Percentiles rank a stretch among this genome's conserved stretches.
phyloP scores from a whole-genome alignment of 495 filamentous ascomycete species.

The Hypoxylon cercidicola region DNA sequence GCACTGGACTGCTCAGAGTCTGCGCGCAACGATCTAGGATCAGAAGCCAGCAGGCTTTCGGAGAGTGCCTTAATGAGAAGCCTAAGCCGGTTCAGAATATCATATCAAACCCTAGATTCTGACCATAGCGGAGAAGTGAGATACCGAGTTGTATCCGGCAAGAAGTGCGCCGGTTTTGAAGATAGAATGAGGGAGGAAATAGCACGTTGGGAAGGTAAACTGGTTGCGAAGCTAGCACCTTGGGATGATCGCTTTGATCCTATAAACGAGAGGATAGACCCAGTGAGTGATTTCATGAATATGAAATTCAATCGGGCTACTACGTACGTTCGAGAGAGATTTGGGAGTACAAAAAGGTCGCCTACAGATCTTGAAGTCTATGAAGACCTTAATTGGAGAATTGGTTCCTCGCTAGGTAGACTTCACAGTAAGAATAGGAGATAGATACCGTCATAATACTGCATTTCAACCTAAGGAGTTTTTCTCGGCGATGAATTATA shows the following conservation, averaged over 20 bases:
- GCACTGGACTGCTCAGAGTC: slow-evolving; percentile 4
- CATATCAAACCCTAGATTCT: background rate
- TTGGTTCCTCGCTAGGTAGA: too few relatives aligned
- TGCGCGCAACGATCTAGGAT: background rate
- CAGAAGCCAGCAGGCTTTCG: background rate
- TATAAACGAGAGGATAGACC: background rate
- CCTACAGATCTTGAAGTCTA: background rate
- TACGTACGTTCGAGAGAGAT: background rate
- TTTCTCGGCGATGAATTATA: too few relatives aligned
- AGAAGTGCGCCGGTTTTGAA: background rate
- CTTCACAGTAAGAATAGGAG: background rate
- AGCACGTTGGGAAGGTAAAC: background rate
- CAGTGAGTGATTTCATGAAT: background rate
- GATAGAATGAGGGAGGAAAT: background rate
- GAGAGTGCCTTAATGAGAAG: background rate
- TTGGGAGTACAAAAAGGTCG: background rate
- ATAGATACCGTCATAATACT: too few relatives aligned
- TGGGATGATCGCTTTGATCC: background rate
- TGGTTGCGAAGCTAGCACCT: background rate
- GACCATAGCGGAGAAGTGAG: background rate
- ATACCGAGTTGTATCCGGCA: background rate
- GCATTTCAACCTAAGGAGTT: too few relatives aligned
- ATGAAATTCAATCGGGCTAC: background rate
- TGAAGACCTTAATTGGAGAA: background rate
- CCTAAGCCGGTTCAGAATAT: background rate